Base-by-base conservation (phyloP, 768 basidiomycete genomes). In the Mrakia frigida region DNA sequence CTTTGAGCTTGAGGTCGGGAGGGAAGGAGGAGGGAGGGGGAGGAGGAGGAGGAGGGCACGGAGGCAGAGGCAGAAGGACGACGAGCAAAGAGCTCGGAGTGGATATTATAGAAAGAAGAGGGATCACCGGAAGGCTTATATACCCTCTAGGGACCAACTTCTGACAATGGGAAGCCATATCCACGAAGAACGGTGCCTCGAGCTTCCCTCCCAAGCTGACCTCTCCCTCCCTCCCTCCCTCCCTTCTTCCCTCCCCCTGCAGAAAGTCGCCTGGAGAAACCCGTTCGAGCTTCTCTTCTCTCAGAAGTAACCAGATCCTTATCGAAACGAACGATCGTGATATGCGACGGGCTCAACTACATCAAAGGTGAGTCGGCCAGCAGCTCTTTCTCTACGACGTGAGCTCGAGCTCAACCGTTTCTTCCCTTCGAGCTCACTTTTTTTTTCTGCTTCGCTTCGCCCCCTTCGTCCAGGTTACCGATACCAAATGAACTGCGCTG, bases 401-500 rank as follows among this genome's bases (percentile, higher is more conserved):
- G 61, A 63, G 61, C 61, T 63, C 35, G 33, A 63, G 37, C 60
- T 61, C 60, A 35, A 28, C 33, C 56, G 23, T n/a, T 7, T 31
- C 60, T 11, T 28, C 13, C 60, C 11, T 16, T 61, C 60, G 60
- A 61, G 60, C 63, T 39, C 21, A 39, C 23, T 11, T 39, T 33
- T 23, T 35, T n/a, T 18, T 35, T 65, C 33, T 65, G 60, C 63
- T 65, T 65, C 16, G 7, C 1, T 60, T 60, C 33, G n/a, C n/a
- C n/a, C n/a, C n/a, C 61, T 63, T 56, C 39, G 21, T 35, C 25
- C 21, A 72, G 73, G 96, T 16, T 97, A 94, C 82, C 89, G 97
- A 41, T 99, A 99, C 83, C 97, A 99, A 83, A 90, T 99, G 85
- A 97, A 98, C 82, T 98, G 96, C 81, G 92, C 93, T 0, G 95